Conservation (phyloP, 176 grass and related monocot genomes). For the Dendrocalamus sinicus region DNA sequence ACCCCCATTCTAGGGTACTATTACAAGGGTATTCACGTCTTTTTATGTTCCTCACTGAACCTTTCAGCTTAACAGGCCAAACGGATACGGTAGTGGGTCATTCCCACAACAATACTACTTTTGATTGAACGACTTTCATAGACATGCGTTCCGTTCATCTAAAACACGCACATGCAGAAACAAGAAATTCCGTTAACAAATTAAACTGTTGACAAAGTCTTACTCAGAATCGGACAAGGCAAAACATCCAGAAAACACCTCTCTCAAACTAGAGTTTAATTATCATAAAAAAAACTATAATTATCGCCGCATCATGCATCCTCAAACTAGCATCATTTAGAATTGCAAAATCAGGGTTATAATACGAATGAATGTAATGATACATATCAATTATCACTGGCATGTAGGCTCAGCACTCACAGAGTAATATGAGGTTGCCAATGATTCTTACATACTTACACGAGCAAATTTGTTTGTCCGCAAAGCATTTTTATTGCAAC, state of each 20-base stretch:
- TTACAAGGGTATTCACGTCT: no score
- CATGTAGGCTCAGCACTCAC: background rate
- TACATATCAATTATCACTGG: background rate
- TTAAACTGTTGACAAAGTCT: background rate
- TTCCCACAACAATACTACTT: no score
- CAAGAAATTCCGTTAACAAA: constrained; percentile 13
- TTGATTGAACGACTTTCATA: no score
- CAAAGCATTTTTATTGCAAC: background rate
- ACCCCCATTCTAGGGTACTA: no score
- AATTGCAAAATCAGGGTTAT: background rate
- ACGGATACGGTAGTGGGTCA: fast-evolving
- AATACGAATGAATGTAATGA: background rate
- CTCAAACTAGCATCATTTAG: background rate
- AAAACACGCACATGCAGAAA: no score
- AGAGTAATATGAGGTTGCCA: background rate
- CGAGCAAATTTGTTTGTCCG: background rate
- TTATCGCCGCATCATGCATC: background rate
- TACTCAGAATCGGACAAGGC: background rate
- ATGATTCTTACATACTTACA: background rate
- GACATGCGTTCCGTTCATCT: no score
- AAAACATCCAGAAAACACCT: background rate
- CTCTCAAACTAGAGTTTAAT: background rate
- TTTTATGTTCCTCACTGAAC: no score
- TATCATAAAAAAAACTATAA: background rate
- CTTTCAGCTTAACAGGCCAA: no score